Evolutionary conservation across 768 basidiomycete genomes (phyloP).

Genomic region (Cubamyces lactineus): DNA sequence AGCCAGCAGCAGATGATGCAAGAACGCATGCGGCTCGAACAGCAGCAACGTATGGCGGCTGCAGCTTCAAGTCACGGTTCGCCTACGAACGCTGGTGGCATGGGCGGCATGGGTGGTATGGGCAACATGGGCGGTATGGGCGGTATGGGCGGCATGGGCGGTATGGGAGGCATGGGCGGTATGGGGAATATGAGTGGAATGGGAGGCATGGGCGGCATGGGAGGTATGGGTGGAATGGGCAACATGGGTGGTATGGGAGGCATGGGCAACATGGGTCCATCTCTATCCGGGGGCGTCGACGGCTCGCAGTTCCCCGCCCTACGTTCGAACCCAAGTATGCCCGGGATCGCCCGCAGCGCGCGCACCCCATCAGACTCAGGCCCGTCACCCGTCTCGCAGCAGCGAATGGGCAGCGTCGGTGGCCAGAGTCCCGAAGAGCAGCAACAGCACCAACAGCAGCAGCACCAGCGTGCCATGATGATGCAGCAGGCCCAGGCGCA

Average conservation of each 20-base stretch:
- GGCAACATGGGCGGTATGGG: slow-evolving; percentile 5
- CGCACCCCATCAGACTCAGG: slow-evolving; percentile 74
- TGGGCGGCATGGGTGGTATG: slow-evolving; percentile 7
- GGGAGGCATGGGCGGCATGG: slow-evolving; percentile 8
- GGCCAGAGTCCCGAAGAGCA: slow-evolving; percentile 43
- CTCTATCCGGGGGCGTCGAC: slow-evolving; percentile 36
- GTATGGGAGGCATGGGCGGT: background rate
- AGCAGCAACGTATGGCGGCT: slow-evolving; percentile 40
- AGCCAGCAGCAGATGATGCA: slow-evolving; percentile 35
- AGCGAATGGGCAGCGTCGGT: slow-evolving; percentile 44
- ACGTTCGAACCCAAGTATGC: slow-evolving; percentile 63
- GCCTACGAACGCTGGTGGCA: background rate
- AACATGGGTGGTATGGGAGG: background rate
- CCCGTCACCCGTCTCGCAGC: slow-evolving; percentile 46
- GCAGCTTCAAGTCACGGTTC: background rate
- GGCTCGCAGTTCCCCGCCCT: slow-evolving; percentile 49
- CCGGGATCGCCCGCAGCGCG: slow-evolving; percentile 74
- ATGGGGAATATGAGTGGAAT: slow-evolving; percentile 1
- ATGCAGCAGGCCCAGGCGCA: slow-evolving; percentile 32
- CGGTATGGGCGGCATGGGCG: slow-evolving; percentile 12
- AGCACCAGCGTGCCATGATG: slow-evolving; percentile 31
- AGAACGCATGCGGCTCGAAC: slow-evolving; percentile 34
- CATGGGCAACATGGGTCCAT: slow-evolving; percentile 19
- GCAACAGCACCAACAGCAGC: slow-evolving; percentile 40
- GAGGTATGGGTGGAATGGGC: background rate